Evolutionary conservation across 2,329 filamentous ascomycete genomes (phyloP).

Genomic region (Exophiala sideris): DNA sequence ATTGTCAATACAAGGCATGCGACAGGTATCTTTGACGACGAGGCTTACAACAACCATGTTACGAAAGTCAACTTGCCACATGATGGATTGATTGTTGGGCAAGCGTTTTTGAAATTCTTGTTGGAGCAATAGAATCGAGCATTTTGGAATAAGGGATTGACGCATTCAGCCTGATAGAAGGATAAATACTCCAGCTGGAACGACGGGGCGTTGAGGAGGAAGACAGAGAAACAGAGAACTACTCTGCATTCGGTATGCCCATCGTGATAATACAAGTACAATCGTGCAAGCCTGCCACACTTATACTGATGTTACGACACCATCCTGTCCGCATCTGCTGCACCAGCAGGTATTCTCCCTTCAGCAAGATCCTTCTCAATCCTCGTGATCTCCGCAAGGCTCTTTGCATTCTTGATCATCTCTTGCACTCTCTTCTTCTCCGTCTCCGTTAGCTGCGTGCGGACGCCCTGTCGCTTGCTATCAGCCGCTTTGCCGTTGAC

Average conservation of each 20-base stretch:
- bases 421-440: conserved; percentile 84
- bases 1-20: conserved; percentile 63
- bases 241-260: neutral
- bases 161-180: too few relatives aligned
- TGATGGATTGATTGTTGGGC: conserved; percentile 73
- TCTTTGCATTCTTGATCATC: conserved; percentile 83
- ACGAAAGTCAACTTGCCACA: conserved; percentile 64
- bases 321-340: conserved; percentile 36
- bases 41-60: conserved; percentile 66
- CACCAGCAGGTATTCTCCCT: conserved; percentile 73
- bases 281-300: too few relatives aligned
- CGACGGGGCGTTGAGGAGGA: too few relatives aligned
- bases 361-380: conserved; percentile 91
- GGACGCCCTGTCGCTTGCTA: conserved; percentile 59
- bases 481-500: conserved; percentile 41
- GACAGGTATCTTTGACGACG: conserved; percentile 66
- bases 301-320: conserved; percentile 16
- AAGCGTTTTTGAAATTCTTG: conserved; percentile 74
- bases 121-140: conserved; percentile 45
- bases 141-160: neutral
- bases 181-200: too few relatives aligned
- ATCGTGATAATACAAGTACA: too few relatives aligned
- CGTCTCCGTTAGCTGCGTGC: conserved; percentile 79
- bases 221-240: too few relatives aligned
- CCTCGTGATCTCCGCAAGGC: conserved; percentile 81